A percentile compares a stretch with the other conserved stretches of the same genome.
phyloP scores from a whole-genome alignment of 768 basidiomycete species.

The Auricularia auricula-judae region DNA sequence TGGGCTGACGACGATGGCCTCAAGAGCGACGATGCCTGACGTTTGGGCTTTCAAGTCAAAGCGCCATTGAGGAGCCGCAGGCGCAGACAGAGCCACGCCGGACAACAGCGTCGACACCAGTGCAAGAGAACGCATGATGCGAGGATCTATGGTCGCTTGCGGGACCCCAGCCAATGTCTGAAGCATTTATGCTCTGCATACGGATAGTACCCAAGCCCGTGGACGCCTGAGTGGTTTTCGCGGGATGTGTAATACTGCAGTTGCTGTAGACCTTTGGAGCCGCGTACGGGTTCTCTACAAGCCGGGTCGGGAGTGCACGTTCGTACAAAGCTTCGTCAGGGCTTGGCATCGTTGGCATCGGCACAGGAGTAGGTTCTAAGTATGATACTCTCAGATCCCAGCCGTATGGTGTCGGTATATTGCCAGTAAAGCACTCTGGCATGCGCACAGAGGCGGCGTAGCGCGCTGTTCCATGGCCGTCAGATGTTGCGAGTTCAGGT shows the following conservation, averaged over 20 bases:
- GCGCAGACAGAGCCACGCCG: background rate
- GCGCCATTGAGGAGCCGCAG: background rate
- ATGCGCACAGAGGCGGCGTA: no score
- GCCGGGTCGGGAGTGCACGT: no score
- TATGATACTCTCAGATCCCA: no score
- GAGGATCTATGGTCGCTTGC: background rate
- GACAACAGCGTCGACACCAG: background rate
- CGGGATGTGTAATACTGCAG: background rate
- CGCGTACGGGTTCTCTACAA: no score
- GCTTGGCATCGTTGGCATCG: no score
- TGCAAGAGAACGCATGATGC: background rate
- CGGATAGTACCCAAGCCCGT: background rate
- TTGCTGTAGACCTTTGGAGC: no score
- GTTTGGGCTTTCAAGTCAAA: background rate
- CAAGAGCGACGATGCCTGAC: constrained; percentile 15
- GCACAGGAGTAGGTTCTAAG: no score
- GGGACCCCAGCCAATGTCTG: background rate
- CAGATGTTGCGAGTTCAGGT: no score
- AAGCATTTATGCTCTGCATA: background rate
- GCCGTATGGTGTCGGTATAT: no score
- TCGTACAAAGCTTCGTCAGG: no score
- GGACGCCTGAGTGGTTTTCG: background rate
- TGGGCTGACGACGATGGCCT: constrained; percentile 16
- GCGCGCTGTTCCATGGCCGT: no score
- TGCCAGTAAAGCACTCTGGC: no score